A percentile compares a stretch with the other conserved stretches of the same genome.
Conservation (phyloP, 345 rosid species). For the Litchi chinensis region DNA sequence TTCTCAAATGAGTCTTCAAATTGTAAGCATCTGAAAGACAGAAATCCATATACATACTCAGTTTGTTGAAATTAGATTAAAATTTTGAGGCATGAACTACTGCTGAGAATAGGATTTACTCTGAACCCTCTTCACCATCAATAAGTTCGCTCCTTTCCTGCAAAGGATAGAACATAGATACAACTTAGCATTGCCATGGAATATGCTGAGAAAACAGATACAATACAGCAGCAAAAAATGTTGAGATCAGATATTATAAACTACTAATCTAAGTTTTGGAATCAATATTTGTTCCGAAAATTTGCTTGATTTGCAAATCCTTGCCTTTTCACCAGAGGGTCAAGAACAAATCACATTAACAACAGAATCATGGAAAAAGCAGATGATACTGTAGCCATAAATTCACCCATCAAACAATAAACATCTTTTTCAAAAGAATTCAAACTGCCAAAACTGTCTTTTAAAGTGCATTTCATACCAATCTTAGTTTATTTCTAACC, state of each 20-base stretch:
- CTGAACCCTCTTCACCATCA: constrained; percentile 54
- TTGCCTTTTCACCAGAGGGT: not conserved
- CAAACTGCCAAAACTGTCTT: not conserved
- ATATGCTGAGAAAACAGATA: constrained; percentile 10
- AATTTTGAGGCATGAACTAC: not conserved
- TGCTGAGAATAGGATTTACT: constrained; percentile 43
- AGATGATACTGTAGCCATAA: not conserved
- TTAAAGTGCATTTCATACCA: not conserved
- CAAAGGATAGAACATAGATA: constrained; percentile 28
- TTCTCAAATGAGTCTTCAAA: constrained; percentile 32
- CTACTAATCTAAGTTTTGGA: not conserved
- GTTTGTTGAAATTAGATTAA: constrained; percentile 9
- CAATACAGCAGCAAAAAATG: constrained; percentile 1
- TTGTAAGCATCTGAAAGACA: constrained; percentile 46
- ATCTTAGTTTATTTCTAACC: not conserved
- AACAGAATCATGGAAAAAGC: not conserved
- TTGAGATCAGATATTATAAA: not conserved
- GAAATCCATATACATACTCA: constrained; percentile 6
- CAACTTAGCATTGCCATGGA: constrained; percentile 18
- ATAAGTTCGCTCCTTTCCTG: constrained; percentile 66
- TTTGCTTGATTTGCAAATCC: not conserved
- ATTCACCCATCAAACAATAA: constrained; percentile 1
- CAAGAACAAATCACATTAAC: not conserved
- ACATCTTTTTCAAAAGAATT: not conserved
- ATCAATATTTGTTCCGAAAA: not conserved